Evolutionary conservation across 2,329 filamentous ascomycete species (phyloP).

Genomic region (Aschersonia sp.): DNA sequence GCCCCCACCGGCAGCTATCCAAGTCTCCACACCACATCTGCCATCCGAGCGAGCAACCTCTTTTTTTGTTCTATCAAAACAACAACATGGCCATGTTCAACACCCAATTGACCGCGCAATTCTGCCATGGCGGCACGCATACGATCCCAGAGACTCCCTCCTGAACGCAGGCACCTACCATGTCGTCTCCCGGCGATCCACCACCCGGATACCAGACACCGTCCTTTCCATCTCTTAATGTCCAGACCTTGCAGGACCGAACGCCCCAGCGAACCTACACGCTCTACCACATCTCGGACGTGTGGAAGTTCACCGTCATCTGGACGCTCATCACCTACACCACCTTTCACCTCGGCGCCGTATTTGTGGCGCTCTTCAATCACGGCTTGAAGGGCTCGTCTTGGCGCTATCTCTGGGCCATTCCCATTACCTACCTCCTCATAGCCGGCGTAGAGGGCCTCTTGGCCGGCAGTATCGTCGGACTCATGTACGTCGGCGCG

Average conservation of each 20-base stretch:
- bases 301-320: constrained; percentile 75
- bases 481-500: constrained; percentile 50
- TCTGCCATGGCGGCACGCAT: not conserved
- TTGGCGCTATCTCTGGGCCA: constrained; percentile 53
- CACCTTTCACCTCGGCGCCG: constrained; percentile 58
- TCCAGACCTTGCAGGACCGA: constrained; percentile 39
- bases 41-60: no score
- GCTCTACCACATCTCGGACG: constrained; percentile 61
- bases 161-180: not conserved
- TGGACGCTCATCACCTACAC: constrained; percentile 77
- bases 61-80: not conserved
- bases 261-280: constrained; percentile 30
- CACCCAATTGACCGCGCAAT: not conserved
- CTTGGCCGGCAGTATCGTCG: constrained; percentile 68
- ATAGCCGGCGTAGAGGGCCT: constrained; percentile 64
- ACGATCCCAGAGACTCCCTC: not conserved
- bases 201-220: constrained; percentile 48
- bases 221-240: constrained; percentile 69
- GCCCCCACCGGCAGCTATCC: no score
- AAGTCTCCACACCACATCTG: no score
- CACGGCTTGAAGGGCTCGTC: constrained; percentile 45
- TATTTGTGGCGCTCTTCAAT: constrained; percentile 56
- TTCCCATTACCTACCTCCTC: constrained; percentile 55
- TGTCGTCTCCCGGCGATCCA: constrained; percentile 11
- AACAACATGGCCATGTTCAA: not conserved